Evolutionary conservation across 1,139 yeast species (phyloP).

Genomic region (Yarrowia galli): DNA sequence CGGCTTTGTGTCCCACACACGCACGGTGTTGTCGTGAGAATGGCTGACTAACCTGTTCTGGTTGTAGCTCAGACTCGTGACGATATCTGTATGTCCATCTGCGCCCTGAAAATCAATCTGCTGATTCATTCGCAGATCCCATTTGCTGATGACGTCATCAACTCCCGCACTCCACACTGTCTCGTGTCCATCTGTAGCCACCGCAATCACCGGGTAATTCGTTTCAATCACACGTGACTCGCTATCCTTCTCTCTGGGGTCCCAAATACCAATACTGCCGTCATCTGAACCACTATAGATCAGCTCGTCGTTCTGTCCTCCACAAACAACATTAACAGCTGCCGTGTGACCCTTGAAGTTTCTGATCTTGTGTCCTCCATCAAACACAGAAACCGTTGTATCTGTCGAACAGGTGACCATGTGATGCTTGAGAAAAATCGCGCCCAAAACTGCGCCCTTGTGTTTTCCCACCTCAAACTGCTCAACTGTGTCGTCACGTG

Average conservation of each 20-base stretch:
- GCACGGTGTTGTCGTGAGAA: conserved; percentile 59
- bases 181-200: conserved; percentile 53
- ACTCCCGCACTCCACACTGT: conserved; percentile 68
- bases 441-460: conserved; percentile 59
- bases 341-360: conserved; percentile 62
- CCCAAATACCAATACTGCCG: conserved; percentile 68
- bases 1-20: conserved; percentile 63
- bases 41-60: conserved; percentile 3
- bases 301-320: conserved; percentile 49
- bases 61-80: conserved; percentile 56
- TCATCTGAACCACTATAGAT: conserved; percentile 70
- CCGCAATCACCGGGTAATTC: conserved; percentile 66
- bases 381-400: conserved; percentile 61
- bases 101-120: conserved; percentile 58
- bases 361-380: conserved; percentile 62
- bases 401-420: conserved; percentile 60
- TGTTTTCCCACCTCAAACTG: conserved; percentile 50
- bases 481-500: conserved; percentile 11
- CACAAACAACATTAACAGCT: conserved; percentile 64
- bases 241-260: conserved; percentile 60
- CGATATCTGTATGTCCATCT: conserved; percentile 58
- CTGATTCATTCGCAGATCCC: conserved; percentile 56
- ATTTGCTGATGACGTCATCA: conserved; percentile 66
- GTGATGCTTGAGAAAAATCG: conserved; percentile 56
- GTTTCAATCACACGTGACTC: conserved; percentile 52